Evolutionary conservation across 2,329 filamentous ascomycete species (phyloP), one percentile per base, ranked within the genome.

Genomic region (Botrytis medusae): DNA sequence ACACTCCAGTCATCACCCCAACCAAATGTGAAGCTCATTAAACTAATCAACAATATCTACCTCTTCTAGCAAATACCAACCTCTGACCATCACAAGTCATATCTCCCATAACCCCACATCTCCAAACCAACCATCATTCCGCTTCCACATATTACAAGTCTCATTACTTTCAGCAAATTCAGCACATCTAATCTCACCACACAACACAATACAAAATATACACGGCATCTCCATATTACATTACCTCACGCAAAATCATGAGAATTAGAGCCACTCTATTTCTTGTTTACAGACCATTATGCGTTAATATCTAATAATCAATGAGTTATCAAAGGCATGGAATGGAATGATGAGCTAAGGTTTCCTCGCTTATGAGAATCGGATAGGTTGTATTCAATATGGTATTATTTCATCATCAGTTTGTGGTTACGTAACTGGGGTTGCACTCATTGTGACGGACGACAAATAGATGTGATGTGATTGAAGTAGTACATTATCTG

Each of bases 101-200:
- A 16, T 22, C 20, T 25, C 18, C 67, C 20, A 22, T 18, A 14
- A 59, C 14, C 9, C 16, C 37, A 37, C 8, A 37, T 37, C 34
- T 37, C 34, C 34, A 59, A 44, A 18, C 16, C 16, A 44, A 59
- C 10, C n/a, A 69, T 3, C 3, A 69, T 59, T 9, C 6, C 12
- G 1, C 1, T 9, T 69, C 1, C 16, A 12, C 9, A 25, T 14
- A 0, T 6, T 51, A 2, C 4, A n/a, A 51, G 1, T 7, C n/a
- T 16, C 40, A 12, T 22, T 4, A 44, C 20, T 16, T 22, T 40
- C 42, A 37, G 10, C 42, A 29, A 0, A 25, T 64, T 5, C 18
- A 10, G 18, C 42, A 48, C 9, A 34, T 25, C 12, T 48, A 20
- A 14, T 7, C 10, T 51, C 25, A 0, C 42, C 4, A 2, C 5